Evolutionary conservation across 306 rosid species (phyloP), one percentile per base, ranked within the genome.

Genomic region (barrel medic (Medicago truncatula)): DNA sequence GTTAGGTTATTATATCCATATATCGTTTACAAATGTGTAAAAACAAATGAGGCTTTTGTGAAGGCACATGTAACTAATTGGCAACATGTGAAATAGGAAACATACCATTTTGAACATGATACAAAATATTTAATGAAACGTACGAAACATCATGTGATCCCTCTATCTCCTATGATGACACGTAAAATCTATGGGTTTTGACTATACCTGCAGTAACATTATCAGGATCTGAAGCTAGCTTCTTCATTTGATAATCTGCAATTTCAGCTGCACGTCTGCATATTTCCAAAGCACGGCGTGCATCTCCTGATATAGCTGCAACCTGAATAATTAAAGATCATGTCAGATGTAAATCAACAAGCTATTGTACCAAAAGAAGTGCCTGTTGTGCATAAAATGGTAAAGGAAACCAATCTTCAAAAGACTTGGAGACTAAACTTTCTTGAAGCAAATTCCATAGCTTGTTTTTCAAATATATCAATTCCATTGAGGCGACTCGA

Each of bases 231-330:
- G 86, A 75, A 75, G 25, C 70, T 69, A 74, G 78, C 62, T 82
- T 85, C 88, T 91, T 94, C 5, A 78, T 17, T 58, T 79, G 85
- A 78, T 88, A 95, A 83, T 90, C 98, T 18, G 88, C 86, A 71
- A 95, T 89, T 87, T 95, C 98, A 68, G 98, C 97, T 3, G 97
- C 98, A 70, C 97, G 91, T 82, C 93, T 85, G 80, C 97, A 95
- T 75, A 95, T 95, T 83, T 92, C 98, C 70, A 92, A 70, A 73
- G 97, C 97, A 78, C 98, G 96, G 1, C 97, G 96, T 23, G 98
- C 98, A 84, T 94, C 98, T 77, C 98, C 98, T 13, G 98, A 92
- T 72, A 95, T 88, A 11, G 97, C 97, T 79, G 97, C 97, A 41
- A 95, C 98, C 98, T 92, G 85, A 65, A 87, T 56, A 74, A 52